Evolutionary conservation across 116 monocot genomes (phyloP).

Genomic region (Phalaenopsis hybrid): DNA sequence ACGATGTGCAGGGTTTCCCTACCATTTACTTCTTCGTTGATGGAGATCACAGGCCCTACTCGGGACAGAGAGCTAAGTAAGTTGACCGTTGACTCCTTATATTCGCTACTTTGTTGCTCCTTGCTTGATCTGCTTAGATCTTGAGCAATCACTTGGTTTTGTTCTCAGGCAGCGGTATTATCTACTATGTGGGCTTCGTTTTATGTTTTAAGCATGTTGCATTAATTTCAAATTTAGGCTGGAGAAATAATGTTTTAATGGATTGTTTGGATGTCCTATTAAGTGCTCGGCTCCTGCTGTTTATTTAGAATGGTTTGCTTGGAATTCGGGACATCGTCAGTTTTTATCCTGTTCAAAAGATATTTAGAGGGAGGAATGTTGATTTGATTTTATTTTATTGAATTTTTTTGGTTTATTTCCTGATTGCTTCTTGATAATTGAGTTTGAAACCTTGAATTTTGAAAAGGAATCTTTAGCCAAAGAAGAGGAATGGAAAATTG

Average conservation of each 20-base stretch:
- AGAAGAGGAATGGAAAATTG: background rate
- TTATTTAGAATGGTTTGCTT: background rate
- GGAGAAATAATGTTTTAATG: background rate
- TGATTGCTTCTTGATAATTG: background rate
- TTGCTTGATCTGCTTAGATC: background rate
- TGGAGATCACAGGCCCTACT: constrained; percentile 52
- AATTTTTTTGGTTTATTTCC: background rate
- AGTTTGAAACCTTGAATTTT: background rate
- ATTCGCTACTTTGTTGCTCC: background rate
- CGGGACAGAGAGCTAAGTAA: constrained; percentile 59
- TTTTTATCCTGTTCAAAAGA: background rate
- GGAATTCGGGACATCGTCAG: background rate
- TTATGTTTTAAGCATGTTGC: background rate
- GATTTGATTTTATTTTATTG: background rate
- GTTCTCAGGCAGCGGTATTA: background rate
- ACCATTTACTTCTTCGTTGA: constrained; percentile 79
- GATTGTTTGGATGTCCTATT: background rate
- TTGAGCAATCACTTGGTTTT: background rate
- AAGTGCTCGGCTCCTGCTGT: background rate
- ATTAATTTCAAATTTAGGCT: background rate
- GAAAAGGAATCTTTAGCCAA: background rate
- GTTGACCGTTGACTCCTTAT: background rate
- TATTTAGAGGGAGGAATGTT: background rate
- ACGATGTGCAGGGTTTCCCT: constrained; percentile 83
- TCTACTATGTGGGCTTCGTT: background rate